Evolutionary conservation across 345 rosid genomes (phyloP).

Genomic region (Eucalyptus pauciflora): DNA sequence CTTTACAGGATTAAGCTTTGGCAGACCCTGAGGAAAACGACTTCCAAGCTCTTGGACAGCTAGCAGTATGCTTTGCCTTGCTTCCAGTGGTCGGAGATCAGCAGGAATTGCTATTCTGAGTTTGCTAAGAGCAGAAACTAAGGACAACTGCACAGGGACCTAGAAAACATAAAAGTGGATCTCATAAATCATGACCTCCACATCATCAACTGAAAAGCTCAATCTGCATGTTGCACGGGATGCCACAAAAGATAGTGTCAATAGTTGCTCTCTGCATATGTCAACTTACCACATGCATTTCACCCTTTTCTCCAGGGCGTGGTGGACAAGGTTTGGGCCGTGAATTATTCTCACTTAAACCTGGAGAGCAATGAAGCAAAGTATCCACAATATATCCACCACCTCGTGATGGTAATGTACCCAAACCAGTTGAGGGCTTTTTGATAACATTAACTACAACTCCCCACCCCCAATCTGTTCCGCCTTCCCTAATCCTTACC

Average conservation of each 20-base stretch:
- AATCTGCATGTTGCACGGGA: background rate
- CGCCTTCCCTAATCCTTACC: conserved; percentile 94
- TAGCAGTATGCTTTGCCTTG: conserved; percentile 87
- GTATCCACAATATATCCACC: conserved; percentile 87
- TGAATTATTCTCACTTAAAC: conserved; percentile 67
- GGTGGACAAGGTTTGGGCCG: conserved; percentile 95
- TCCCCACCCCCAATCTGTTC: conserved; percentile 99
- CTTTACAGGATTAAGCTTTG: conserved; percentile 97
- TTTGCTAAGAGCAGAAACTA: conserved; percentile 75
- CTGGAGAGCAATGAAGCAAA: conserved; percentile 85
- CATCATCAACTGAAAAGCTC: background rate
- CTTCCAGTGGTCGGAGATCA: conserved; percentile 90
- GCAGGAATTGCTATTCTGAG: conserved; percentile 70
- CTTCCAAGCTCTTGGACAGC: conserved; percentile 75
- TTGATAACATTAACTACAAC: conserved; percentile 92
- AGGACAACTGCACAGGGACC: conserved; percentile 96
- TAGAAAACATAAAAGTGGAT: conserved; percentile 10
- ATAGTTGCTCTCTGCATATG: background rate
- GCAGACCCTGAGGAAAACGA: conserved; percentile 88
- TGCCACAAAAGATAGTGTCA: background rate
- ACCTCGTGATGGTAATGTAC: conserved; percentile 45
- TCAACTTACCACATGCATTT: conserved; percentile 96
- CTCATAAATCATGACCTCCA: background rate
- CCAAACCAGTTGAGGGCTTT: conserved; percentile 50
- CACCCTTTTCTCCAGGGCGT: conserved; percentile 87